Evolutionary conservation across 2,329 filamentous ascomycete genomes (phyloP).

Genomic region (Chaetomiaceae sp.): DNA sequence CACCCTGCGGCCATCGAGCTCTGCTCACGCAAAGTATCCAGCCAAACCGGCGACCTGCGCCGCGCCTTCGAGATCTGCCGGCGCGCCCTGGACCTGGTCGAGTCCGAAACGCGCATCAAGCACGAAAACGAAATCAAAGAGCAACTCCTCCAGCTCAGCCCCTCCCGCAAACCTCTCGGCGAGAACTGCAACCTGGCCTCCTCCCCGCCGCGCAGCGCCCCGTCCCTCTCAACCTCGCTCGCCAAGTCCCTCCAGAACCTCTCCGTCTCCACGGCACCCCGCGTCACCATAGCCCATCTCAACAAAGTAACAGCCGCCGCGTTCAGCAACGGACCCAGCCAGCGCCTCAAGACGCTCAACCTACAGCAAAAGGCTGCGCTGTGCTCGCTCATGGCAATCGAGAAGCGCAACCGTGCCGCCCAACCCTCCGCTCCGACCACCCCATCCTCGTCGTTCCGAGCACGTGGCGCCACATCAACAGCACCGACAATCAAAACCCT

Average conservation of each 20-base stretch:
- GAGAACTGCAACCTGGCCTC: conserved; percentile 76
- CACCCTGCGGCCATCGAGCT: conserved; percentile 92
- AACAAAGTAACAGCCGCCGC: conserved; percentile 86
- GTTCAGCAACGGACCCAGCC: conserved; percentile 82
- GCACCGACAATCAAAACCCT: conserved; percentile 80
- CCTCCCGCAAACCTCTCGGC: conserved; percentile 70
- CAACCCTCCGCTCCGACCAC: conserved; percentile 36
- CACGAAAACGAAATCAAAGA: conserved; percentile 61
- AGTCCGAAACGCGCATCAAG: conserved; percentile 74
- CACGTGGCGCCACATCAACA: conserved; percentile 32
- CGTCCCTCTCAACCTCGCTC: conserved; percentile 46
- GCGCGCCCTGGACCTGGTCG: conserved; percentile 81
- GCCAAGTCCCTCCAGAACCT: conserved; percentile 55
- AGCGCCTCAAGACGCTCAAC: conserved; percentile 82
- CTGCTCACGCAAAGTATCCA: conserved; percentile 89
- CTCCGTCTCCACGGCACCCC: conserved; percentile 75
- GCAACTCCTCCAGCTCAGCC: conserved; percentile 54
- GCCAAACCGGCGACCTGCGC: conserved; percentile 87
- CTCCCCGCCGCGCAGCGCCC: conserved; percentile 38
- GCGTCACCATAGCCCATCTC: conserved; percentile 84
- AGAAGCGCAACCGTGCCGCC: conserved; percentile 63
- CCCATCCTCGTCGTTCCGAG: conserved; percentile 44
- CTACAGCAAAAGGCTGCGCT: conserved; percentile 94
- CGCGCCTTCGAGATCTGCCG: conserved; percentile 95
- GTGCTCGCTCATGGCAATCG: conserved; percentile 82